These are phyloP conservation scores for Penicillium soppii DNA, from an alignment of 495 filamentous ascomycete species.

Conservation along the genomic window DNA sequence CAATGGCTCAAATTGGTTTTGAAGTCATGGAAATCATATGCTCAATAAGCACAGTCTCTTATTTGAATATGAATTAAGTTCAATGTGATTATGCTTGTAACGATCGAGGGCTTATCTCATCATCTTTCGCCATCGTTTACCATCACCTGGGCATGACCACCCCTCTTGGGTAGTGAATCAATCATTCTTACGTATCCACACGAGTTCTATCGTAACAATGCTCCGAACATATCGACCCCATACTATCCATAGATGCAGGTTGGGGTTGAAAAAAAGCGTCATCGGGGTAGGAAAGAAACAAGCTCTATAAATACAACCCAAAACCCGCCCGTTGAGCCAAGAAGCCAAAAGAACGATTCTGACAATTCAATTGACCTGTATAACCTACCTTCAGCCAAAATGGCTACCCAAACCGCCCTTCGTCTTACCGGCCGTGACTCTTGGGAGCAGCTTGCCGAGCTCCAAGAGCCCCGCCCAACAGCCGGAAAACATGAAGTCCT, in stretches of 20 bases:
- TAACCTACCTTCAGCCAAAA: background rate
- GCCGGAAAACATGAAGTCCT: slow-evolving; percentile 58
- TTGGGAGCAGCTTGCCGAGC: background rate
- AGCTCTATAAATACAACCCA: background rate
- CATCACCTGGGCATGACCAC: too few species aligned
- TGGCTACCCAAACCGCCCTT: slow-evolving; percentile 7
- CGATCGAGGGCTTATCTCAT: too few species aligned
- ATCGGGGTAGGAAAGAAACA: background rate
- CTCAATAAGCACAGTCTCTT: too few species aligned
- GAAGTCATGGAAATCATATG: too few species aligned
- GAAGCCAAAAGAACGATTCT: background rate
- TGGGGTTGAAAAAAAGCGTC: background rate
- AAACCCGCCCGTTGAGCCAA: background rate
- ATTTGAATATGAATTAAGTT: too few species aligned
- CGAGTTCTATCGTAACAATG: too few species aligned
- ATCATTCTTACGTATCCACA: too few species aligned
- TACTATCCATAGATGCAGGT: background rate
- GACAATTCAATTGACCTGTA: background rate
- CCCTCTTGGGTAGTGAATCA: too few species aligned
- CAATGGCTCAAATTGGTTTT: too few species aligned
- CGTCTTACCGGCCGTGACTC: slow-evolving; percentile 1
- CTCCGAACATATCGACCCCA: too few species aligned
- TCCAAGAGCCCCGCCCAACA: slow-evolving; percentile 5
- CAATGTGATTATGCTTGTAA: too few species aligned
- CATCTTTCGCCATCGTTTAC: too few species aligned